These are phyloP conservation scores for Trypanosoma grayi DNA, from an alignment of 208 protist genomes.

Conservation along the genomic window DNA sequence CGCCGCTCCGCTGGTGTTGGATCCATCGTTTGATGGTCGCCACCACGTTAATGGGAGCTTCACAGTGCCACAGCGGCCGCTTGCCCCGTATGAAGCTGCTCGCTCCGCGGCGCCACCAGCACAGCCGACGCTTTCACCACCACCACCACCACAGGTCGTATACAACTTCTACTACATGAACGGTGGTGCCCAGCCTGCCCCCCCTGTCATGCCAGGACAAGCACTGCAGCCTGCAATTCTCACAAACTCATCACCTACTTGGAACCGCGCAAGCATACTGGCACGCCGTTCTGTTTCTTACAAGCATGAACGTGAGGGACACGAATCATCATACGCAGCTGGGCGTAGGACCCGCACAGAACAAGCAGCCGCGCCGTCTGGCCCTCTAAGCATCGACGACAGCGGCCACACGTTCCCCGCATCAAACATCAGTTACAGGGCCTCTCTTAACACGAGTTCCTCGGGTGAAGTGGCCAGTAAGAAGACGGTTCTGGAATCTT, in stretches of 20 bases:
- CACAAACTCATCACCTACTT: slow-evolving; percentile 7
- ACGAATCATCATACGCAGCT: not conserved
- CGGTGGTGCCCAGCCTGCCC: not conserved
- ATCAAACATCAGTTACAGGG: slow-evolving; percentile 20
- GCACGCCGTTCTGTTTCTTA: slow-evolving; percentile 5
- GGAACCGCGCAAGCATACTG: slow-evolving; percentile 18
- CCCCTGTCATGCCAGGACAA: not conserved
- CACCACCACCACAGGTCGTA: slow-evolving; percentile 14
- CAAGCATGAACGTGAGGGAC: slow-evolving; percentile 2
- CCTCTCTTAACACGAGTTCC: slow-evolving; percentile 21
- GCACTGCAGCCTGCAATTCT: not conserved
- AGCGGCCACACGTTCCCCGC: slow-evolving; percentile 17
- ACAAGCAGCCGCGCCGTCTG: not conserved
- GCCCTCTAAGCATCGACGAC: slow-evolving; percentile 12
- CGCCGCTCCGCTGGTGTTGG: not conserved
- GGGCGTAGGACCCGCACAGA: not conserved
- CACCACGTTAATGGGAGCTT: not conserved
- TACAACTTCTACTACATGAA: slow-evolving; percentile 39
- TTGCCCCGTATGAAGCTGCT: not conserved
- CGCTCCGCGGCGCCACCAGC: not conserved
- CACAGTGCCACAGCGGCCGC: not conserved
- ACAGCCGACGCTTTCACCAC: not conserved
- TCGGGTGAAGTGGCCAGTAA: slow-evolving; percentile 2
- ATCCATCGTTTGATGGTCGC: slow-evolving; percentile 11
- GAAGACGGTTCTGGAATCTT: not conserved